Conservation (phyloP, 306 rosid species). For the Sicyos edulis region DNA sequence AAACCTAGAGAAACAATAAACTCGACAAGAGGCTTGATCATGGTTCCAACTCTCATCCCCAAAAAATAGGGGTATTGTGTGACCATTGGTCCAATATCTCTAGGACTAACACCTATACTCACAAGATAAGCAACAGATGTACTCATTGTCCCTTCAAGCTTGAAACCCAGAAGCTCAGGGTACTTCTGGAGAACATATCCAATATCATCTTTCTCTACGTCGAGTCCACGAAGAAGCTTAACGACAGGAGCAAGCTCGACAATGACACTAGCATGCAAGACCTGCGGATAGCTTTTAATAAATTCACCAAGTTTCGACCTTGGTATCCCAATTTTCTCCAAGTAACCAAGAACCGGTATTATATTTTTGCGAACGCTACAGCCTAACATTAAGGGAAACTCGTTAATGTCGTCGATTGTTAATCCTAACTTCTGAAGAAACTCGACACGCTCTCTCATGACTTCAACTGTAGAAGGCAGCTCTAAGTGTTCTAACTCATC, state of each 20-base stretch:
- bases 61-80: slow-evolving; percentile 77
- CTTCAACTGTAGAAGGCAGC: slow-evolving; percentile 77
- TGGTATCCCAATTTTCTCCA: slow-evolving; percentile 79
- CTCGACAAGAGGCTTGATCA: slow-evolving; percentile 71
- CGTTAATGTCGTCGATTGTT: slow-evolving; percentile 63
- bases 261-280: slow-evolving; percentile 82
- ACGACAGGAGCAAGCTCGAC: slow-evolving; percentile 92
- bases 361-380: slow-evolving; percentile 82
- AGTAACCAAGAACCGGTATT: slow-evolving; percentile 76
- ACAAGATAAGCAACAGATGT: slow-evolving; percentile 92
- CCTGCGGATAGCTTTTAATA: slow-evolving; percentile 70
- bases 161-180: slow-evolving; percentile 88
- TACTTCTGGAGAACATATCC: slow-evolving; percentile 83
- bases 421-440: slow-evolving; percentile 72
- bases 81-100: slow-evolving; percentile 94
- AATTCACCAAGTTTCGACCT: slow-evolving; percentile 73
- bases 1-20: slow-evolving; percentile 60
- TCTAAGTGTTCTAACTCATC: slow-evolving; percentile 74
- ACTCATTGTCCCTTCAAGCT: slow-evolving; percentile 96
- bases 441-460: slow-evolving; percentile 83
- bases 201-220: slow-evolving; percentile 74
- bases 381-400: slow-evolving; percentile 72
- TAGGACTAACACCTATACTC: slow-evolving; percentile 79
- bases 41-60: slow-evolving; percentile 93
- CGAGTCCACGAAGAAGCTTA: slow-evolving; percentile 83